These are phyloP conservation scores for Aschersonia sp. DNA, from an alignment of 2,329 filamentous ascomycete genomes.

Conservation along the genomic window DNA sequence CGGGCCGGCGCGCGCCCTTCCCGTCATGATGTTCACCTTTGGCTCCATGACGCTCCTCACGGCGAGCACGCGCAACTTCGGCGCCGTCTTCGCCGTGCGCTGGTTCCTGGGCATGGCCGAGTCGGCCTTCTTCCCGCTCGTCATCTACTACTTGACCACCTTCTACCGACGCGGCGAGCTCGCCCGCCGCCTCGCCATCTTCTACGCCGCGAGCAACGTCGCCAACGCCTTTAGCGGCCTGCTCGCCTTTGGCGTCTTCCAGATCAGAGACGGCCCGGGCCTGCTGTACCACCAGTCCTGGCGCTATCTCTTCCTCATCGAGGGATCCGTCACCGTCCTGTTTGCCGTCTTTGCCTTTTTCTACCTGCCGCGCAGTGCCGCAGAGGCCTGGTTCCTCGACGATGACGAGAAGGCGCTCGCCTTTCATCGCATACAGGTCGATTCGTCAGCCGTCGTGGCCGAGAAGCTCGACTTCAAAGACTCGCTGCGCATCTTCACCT, in stretches of 20 bases:
- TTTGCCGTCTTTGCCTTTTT: slow-evolving; percentile 51
- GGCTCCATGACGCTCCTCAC: slow-evolving; percentile 50
- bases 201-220: slow-evolving; percentile 64
- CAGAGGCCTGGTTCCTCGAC: slow-evolving; percentile 49
- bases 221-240: slow-evolving; percentile 42
- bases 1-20: slow-evolving; percentile 45
- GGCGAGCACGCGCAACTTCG: slow-evolving; percentile 33
- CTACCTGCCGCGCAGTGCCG: slow-evolving; percentile 52
- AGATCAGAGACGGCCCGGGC: slow-evolving; percentile 21
- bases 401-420: slow-evolving; percentile 53
- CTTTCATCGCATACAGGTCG: slow-evolving; percentile 59
- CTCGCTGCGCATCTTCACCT: slow-evolving; percentile 33
- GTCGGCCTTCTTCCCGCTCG: slow-evolving; percentile 38
- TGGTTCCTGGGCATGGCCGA: slow-evolving; percentile 38
- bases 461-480: slow-evolving; percentile 37
- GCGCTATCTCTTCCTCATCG: slow-evolving; percentile 40
- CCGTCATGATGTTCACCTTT: slow-evolving; percentile 57
- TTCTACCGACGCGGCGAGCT: slow-evolving; percentile 35
- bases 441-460: slow-evolving; percentile 49
- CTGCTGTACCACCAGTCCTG: slow-evolving; percentile 18
- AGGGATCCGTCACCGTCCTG: slow-evolving; percentile 40
- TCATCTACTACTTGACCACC: slow-evolving; percentile 36
- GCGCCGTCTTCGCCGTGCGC: slow-evolving; percentile 32
- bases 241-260: slow-evolving; percentile 33
- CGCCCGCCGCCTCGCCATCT: slow-evolving; percentile 39